Evolutionary conservation across 257 asterid species (phyloP), one percentile per base, ranked within the genome.

Genomic region (Solanum lycopersicoides): DNA sequence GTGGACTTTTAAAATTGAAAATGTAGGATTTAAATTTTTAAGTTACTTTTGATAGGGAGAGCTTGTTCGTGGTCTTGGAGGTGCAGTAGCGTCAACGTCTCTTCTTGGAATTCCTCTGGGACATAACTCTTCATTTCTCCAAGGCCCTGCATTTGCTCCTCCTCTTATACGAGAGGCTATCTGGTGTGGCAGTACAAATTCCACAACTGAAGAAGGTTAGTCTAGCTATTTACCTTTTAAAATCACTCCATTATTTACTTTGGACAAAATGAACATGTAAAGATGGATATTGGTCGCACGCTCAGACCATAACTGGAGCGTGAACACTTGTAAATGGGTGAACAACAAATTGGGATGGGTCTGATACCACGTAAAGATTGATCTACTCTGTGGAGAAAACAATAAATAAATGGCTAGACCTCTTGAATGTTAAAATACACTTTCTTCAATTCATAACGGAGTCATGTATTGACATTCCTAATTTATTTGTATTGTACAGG

Each of bases 111-210:
- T 97, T 89, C 99, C 99, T 79, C 82, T 97, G 77, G 99, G 99
- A 66, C 99, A 97, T 86, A 97, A 97, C 91, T 97, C 99, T 73
- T 97, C 99, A 34, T 97, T 97, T 89, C 99, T 97, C 80, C 99
- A 97, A 86, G 99, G 99, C 65, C 99, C 99, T 10, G 99, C 99
- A 63, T 97, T 97, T 91, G 99, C 99, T 80, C 99, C 99, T 86
- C 99, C 99, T 88, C 98, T 94, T 83, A 97, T 97, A 90, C 91
- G 99, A 91, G 99, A 97, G 89, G 99, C 99, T 90, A 96, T 97
- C 68, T 97, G 99, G 99, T 96, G 99, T 88, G 99, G 95, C 85
- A 97, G 99, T 94, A 97, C 99, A 76, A 97, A 97, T 92, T 92
- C 99, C 90, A 90, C 98, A 72, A 94, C 99, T 21, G 99, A 97